Conservation (phyloP, 352 stramenopile species). For the Pythium dissotocum region DNA sequence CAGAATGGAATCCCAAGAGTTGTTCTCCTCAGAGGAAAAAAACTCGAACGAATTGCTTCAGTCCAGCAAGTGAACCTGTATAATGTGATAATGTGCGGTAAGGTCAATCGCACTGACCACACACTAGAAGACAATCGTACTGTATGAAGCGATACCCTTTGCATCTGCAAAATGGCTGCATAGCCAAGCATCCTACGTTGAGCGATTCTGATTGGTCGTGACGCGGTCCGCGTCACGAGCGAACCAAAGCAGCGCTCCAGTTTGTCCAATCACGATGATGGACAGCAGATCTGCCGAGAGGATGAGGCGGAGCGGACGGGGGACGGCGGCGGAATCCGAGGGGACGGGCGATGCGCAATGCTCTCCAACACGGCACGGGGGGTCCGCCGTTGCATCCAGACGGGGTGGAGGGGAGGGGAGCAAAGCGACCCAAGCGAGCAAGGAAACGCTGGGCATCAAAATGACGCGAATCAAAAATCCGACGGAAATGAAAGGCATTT, state of each 20-base stretch:
- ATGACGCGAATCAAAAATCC: background rate
- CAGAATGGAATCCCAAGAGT: background rate
- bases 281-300: background rate
- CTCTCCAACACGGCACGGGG: conserved; percentile 6
- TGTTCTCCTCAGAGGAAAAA: background rate
- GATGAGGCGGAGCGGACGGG: conserved; percentile 10
- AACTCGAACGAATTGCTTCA: background rate
- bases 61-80: background rate
- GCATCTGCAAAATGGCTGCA: conserved; percentile 10
- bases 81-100: background rate
- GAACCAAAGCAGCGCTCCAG: conserved; percentile 4
- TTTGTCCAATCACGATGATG: conserved; percentile 31
- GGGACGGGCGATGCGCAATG: conserved; percentile 14
- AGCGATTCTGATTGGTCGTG: conserved; percentile 19
- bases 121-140: background rate
- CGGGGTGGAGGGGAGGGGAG: background rate
- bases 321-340: background rate
- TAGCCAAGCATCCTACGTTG: background rate
- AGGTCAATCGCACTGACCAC: background rate
- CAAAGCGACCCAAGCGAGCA: background rate
- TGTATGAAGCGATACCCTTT: background rate
- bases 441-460: background rate
- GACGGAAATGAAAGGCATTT: conserved; percentile 6
- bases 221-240: conserved; percentile 15
- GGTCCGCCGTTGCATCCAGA: conserved; percentile 18